Evolutionary conservation across 495 filamentous ascomycete species (phyloP).

Genomic region (Aspergillus funiculosus): DNA sequence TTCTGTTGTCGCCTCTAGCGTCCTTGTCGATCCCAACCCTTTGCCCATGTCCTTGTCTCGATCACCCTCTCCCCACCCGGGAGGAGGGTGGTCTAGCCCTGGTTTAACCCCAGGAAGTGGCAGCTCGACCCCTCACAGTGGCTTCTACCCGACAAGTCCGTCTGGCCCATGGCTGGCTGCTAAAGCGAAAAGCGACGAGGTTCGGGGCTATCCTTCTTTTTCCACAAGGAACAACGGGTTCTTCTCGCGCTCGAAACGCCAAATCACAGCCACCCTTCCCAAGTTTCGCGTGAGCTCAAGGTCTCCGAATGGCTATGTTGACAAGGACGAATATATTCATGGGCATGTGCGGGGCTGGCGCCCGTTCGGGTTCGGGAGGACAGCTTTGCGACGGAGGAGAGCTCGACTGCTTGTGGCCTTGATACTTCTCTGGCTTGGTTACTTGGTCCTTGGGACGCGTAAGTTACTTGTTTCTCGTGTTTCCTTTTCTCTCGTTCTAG

Average conservation of each 20-base stretch:
- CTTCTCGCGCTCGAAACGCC: slow-evolving; percentile 71
- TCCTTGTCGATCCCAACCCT: slow-evolving; percentile 2
- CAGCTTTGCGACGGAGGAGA: slow-evolving; percentile 48
- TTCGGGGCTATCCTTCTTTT: slow-evolving; percentile 76
- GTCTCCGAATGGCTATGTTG: slow-evolving; percentile 47
- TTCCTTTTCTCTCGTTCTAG: background rate
- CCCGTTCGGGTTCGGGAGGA: slow-evolving; percentile 32
- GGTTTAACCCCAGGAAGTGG: slow-evolving; percentile 68
- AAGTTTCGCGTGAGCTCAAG: slow-evolving; percentile 46
- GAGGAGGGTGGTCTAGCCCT: slow-evolving; percentile 83
- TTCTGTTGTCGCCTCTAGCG: slow-evolving; percentile 6
- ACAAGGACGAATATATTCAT: slow-evolving; percentile 76
- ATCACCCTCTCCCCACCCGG: slow-evolving; percentile 73
- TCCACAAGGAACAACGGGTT: slow-evolving; percentile 73
- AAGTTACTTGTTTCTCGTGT: slow-evolving; percentile 16
- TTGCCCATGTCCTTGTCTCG: slow-evolving; percentile 72
- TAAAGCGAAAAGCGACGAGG: slow-evolving; percentile 70
- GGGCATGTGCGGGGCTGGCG: slow-evolving; percentile 40
- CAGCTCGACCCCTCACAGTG: slow-evolving; percentile 57
- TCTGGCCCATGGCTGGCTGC: slow-evolving; percentile 66
- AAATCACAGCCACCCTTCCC: slow-evolving; percentile 66
- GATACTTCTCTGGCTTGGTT: slow-evolving; percentile 54
- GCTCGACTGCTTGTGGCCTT: slow-evolving; percentile 54
- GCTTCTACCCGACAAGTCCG: slow-evolving; percentile 35
- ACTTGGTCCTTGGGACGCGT: slow-evolving; percentile 56